Base-by-base conservation (phyloP, 2,329 filamentous ascomycete genomes). In the Daldinia eschscholtzii region DNA sequence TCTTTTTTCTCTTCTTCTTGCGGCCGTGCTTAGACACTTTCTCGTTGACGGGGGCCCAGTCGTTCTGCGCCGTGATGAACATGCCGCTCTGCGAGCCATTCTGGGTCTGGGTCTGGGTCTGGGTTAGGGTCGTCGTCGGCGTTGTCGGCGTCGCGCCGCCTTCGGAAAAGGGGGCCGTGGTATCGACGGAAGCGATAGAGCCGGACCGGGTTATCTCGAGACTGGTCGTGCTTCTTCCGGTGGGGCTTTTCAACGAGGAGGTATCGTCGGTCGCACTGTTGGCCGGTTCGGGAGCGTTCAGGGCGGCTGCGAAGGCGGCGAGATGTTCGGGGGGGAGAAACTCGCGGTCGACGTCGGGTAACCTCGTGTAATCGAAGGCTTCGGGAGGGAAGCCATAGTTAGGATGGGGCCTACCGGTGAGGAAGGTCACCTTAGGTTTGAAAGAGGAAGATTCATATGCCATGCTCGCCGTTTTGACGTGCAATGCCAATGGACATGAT, bases 11-110 rank as follows among this genome's bases (percentile, higher is more conserved):
- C 61, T 84, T 81, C 42, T 80, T 80, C 70, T 80, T 82, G 70
- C 81, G 76, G 74, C 79, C 76, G 20, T 79, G 77, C 76, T 80
- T 83, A 74, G 82, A 78, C 23, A 94, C 86, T 64, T 87, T 90
- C 77, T 95, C 89, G 73, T 92, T 91, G 12, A 98, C 89, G 0
- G 96, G 96, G 15, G 93, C 91, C 96, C 96, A 99, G 83, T 99
- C 96, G 79, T 97, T 97, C 77, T 97, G 89, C 44, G 96, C 95
- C 3, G 93, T 92, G 75, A 98, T 93, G 78, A 94, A 94, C 57
- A 88, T 73, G 57, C 65, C 67, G 53, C 63, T 71, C 53, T 75
- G 74, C 26, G 71, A 81, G 42, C 80, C 81, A 65, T 80, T 79
- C 39, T 76, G 73, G 13, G 66, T 64, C 41, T 23, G 20, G 20